These are phyloP conservation scores for Tremella yokohamensis DNA, from an alignment of 768 basidiomycete species.

Conservation along the genomic window DNA sequence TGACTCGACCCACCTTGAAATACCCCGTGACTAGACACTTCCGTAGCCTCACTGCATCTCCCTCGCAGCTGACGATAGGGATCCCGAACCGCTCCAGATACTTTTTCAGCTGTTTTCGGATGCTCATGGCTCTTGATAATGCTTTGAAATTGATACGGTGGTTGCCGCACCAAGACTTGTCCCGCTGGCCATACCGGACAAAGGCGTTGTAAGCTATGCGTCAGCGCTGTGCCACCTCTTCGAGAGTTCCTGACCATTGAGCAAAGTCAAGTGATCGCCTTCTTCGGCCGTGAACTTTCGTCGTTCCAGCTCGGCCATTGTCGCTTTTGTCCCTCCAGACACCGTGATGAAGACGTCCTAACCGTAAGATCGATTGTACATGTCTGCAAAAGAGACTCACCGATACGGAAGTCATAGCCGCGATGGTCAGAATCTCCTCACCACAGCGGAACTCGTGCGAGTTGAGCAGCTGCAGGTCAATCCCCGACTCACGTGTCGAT, in stretches of 20 bases:
- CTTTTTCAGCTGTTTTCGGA: constrained; percentile 89
- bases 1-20: constrained; percentile 58
- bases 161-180: constrained; percentile 86
- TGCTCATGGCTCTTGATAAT: constrained; percentile 87
- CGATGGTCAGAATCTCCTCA: constrained; percentile 91
- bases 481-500: background rate
- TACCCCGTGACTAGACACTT: constrained; percentile 88
- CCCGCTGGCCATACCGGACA: constrained; percentile 64
- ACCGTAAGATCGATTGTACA: background rate
- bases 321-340: constrained; percentile 75
- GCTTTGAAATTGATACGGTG: constrained; percentile 92
- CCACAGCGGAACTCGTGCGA: constrained; percentile 84
- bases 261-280: constrained; percentile 90
- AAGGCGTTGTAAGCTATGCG: constrained; percentile 86
- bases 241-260: constrained; percentile 66
- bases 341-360: constrained; percentile 88
- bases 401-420: constrained; percentile 91
- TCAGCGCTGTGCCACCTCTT: too few relatives aligned
- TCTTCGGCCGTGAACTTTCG: constrained; percentile 97
- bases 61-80: constrained; percentile 79
- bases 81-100: constrained; percentile 88
- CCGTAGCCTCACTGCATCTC: constrained; percentile 76
- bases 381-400: constrained; percentile 52
- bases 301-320: constrained; percentile 79
- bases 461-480: constrained; percentile 67